These are phyloP conservation scores for Solanum gracilifrons DNA, from an alignment of 257 asterid genomes.

Conservation along the genomic window DNA sequence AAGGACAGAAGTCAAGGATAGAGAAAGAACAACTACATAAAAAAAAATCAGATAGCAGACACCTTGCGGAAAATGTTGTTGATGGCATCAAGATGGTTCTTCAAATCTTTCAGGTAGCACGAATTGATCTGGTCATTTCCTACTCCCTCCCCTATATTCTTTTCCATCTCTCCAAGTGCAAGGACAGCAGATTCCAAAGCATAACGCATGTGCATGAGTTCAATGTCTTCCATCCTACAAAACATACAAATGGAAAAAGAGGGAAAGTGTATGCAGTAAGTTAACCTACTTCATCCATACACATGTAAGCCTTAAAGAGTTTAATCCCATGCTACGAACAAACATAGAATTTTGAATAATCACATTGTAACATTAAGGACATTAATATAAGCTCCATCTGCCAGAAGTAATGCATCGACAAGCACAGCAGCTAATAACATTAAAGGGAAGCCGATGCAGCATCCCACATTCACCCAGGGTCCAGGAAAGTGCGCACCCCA, in stretches of 20 bases:
- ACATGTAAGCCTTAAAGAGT: neutral
- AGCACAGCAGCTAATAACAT: neutral
- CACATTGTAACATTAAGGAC: neutral
- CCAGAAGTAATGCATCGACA: neutral
- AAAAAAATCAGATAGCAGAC: conserved; percentile 7
- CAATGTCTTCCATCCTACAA: conserved; percentile 93
- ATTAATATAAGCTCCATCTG: neutral
- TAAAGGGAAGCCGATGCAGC: neutral
- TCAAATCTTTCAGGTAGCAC: conserved; percentile 57
- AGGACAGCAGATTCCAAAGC: conserved; percentile 87
- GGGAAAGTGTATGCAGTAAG: neutral
- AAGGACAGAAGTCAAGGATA: conserved; percentile 1
- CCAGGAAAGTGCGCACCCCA: neutral
- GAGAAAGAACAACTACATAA: conserved; percentile 7
- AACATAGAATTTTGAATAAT: neutral
- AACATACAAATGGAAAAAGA: conserved; percentile 8
- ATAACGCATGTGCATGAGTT: conserved; percentile 95
- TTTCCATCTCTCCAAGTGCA: conserved; percentile 78
- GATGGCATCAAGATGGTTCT: conserved; percentile 77
- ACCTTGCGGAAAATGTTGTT: conserved; percentile 84
- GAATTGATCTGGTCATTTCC: conserved; percentile 34
- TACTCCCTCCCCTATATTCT: conserved; percentile 38
- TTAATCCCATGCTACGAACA: neutral
- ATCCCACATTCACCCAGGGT: neutral
- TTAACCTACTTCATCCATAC: neutral